phyloP scores from a whole-genome alignment of 306 rosid species.

The Rubus idaeus region DNA sequence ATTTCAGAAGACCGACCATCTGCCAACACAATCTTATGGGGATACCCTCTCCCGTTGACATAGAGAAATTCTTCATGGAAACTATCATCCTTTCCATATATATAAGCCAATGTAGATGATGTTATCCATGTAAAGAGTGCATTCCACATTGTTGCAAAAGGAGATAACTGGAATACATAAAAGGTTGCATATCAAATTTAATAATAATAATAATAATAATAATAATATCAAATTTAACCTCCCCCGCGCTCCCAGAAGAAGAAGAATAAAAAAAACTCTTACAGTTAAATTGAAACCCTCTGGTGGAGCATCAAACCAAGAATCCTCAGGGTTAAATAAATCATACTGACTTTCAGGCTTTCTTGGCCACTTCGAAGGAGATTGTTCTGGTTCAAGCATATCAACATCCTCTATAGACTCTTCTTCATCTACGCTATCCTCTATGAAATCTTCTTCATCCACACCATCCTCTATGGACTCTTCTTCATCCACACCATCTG shows the following conservation, averaged over 20 bases:
- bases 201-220: too few species aligned
- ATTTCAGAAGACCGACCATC: conserved; percentile 93
- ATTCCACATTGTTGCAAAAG: conserved; percentile 87
- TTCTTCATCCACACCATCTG: conserved; percentile 35
- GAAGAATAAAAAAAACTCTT: conserved; percentile 22
- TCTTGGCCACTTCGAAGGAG: conserved; percentile 61
- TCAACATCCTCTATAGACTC: conserved; percentile 33
- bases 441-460: conserved; percentile 23
- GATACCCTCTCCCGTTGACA: conserved; percentile 71
- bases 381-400: conserved; percentile 44
- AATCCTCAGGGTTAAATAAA: conserved; percentile 64
- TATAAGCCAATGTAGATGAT: conserved; percentile 76
- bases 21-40: conserved; percentile 54
- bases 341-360: conserved; percentile 58
- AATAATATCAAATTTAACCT: background rate
- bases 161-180: conserved; percentile 62
- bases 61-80: conserved; percentile 67
- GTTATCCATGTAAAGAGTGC: conserved; percentile 77
- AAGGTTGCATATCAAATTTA: conserved; percentile 17
- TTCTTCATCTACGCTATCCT: conserved; percentile 8
- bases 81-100: conserved; percentile 85
- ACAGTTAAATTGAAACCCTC: conserved; percentile 80
- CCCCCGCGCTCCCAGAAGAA: too few species aligned
- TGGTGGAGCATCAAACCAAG: conserved; percentile 84
- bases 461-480: conserved; percentile 28